These are phyloP conservation scores for Taiwanofungus camphoratus DNA, from an alignment of 1,284 basidiomycete species.

Conservation along the genomic window DNA sequence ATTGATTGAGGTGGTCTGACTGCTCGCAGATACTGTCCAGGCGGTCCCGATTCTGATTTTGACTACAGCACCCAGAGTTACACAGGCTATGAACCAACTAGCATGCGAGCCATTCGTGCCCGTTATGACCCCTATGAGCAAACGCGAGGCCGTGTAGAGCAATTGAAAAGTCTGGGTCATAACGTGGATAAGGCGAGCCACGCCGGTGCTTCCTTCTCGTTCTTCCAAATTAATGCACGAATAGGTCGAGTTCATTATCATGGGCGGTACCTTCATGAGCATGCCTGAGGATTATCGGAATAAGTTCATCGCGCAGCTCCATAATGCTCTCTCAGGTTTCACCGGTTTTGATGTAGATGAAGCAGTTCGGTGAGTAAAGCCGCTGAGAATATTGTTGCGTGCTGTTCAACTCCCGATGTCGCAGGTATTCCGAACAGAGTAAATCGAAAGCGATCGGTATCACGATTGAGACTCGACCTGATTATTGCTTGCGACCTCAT, in stretches of 20 bases:
- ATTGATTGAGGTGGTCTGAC: slow-evolving; percentile 1
- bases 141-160: slow-evolving; percentile 91
- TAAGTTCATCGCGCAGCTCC: slow-evolving; percentile 92
- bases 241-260: slow-evolving; percentile 96
- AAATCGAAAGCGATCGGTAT: slow-evolving; percentile 99
- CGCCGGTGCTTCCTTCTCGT: not conserved
- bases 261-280: slow-evolving; percentile 99
- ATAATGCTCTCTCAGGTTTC: slow-evolving; percentile 95
- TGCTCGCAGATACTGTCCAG: slow-evolving; percentile 85
- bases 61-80: slow-evolving; percentile 99
- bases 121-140: slow-evolving; percentile 99
- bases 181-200: slow-evolving; percentile 86
- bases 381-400: not conserved
- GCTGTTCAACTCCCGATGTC: slow-evolving; percentile 2
- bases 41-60: slow-evolving; percentile 98
- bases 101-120: slow-evolving; percentile 97
- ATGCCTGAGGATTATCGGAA: slow-evolving; percentile 95
- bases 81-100: slow-evolving; percentile 96
- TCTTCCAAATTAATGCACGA: not conserved
- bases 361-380: slow-evolving; percentile 69
- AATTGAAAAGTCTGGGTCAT: slow-evolving; percentile 91
- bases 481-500: slow-evolving; percentile 97
- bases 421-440: slow-evolving; percentile 89
- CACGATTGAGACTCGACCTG: slow-evolving; percentile 97
- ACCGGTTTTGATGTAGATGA: slow-evolving; percentile 94